Percentiles rank a stretch among this genome's conserved stretches.
Evolutionary conservation across 306 rosid species (phyloP).

Genomic region (Casuarina equisetifolia): DNA sequence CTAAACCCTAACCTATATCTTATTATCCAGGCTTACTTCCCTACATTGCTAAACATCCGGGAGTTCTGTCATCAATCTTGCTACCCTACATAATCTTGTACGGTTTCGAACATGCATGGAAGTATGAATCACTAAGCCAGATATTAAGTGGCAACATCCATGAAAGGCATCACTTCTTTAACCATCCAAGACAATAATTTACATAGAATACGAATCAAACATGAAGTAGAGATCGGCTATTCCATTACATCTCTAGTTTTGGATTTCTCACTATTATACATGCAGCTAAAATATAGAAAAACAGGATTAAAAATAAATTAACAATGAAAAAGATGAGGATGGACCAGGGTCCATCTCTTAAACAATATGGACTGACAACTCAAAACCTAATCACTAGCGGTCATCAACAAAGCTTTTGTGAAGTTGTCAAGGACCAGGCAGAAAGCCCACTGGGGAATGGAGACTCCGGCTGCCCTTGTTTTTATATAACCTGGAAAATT

Average conservation of each 20-base stretch:
- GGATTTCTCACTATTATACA: neutral
- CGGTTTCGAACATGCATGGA: neutral
- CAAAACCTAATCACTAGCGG: neutral
- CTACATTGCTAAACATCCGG: neutral
- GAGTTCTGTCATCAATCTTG: neutral
- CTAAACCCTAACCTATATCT: neutral
- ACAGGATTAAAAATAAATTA: neutral
- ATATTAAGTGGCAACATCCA: neutral
- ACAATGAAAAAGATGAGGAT: constrained; percentile 6
- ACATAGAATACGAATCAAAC: neutral
- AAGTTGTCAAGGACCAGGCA: neutral
- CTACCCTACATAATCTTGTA: neutral
- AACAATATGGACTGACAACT: neutral
- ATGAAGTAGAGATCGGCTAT: neutral
- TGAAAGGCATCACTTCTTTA: neutral
- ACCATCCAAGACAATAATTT: neutral
- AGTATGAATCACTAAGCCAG: neutral
- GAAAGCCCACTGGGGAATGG: neutral
- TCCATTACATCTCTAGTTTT: neutral
- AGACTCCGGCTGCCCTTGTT: neutral
- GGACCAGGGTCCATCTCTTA: neutral
- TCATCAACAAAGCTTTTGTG: neutral
- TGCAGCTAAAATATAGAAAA: neutral
- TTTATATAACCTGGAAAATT: neutral
- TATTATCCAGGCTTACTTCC: neutral